These are phyloP conservation scores for Trichoderma aggressivum DNA, from an alignment of 2,329 filamentous ascomycete genomes.

Conservation along the genomic window DNA sequence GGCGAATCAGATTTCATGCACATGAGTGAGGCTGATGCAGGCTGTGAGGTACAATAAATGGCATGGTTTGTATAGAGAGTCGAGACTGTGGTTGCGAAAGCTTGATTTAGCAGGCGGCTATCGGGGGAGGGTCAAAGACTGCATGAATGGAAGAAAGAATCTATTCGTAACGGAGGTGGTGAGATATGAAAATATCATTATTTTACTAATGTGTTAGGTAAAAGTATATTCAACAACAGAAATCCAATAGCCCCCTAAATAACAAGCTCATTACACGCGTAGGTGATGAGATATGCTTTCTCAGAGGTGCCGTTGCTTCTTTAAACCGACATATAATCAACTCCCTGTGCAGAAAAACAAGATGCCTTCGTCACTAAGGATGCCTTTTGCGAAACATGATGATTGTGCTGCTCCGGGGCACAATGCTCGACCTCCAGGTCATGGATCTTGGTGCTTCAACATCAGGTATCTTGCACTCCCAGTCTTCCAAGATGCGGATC, in stretches of 20 bases:
- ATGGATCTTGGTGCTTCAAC: background rate
- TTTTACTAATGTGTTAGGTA: background rate
- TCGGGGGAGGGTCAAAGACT: background rate
- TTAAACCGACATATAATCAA: background rate
- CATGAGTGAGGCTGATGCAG: background rate
- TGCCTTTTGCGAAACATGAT: background rate
- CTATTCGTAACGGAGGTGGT: background rate
- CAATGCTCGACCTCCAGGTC: background rate
- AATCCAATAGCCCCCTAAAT: background rate
- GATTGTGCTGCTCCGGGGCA: background rate
- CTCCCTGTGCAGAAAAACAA: background rate
- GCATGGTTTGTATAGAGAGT: background rate
- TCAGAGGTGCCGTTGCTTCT: background rate
- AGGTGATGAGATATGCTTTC: background rate
- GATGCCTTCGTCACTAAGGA: accelerated
- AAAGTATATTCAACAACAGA: background rate
- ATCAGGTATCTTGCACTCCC: background rate
- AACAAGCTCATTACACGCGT: background rate
- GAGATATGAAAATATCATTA: background rate
- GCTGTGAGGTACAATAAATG: background rate
- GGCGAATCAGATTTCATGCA: background rate
- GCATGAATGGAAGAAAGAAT: background rate
- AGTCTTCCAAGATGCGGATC: background rate
- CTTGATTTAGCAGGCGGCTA: background rate
- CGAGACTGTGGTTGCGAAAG: background rate